Evolutionary conservation across 2,329 filamentous ascomycete species (phyloP).

Genomic region (Neodidymelliopsis sp.): DNA sequence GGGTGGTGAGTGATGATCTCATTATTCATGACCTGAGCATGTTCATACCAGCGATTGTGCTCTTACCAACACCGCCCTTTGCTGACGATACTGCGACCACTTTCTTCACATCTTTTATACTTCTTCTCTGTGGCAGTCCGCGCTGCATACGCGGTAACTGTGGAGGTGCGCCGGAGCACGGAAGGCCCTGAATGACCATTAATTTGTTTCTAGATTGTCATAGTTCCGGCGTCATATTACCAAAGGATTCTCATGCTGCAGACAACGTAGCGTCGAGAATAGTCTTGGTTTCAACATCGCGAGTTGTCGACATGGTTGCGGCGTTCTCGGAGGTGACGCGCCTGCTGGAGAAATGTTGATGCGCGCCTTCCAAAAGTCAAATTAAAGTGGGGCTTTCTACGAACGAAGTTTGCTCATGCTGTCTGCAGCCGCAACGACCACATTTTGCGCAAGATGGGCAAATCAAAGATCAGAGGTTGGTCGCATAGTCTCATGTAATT

Average conservation of each 20-base stretch:
- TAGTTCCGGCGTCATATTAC: no score
- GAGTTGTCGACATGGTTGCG: slow-evolving; percentile 35
- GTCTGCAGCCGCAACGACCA: slow-evolving; percentile 5
- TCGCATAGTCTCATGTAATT: not conserved
- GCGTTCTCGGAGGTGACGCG: slow-evolving; percentile 28
- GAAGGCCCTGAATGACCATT: slow-evolving; percentile 75
- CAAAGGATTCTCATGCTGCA: slow-evolving; percentile 86
- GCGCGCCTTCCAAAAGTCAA: slow-evolving; percentile 38
- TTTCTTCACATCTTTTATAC: slow-evolving; percentile 84
- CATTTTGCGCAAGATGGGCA: slow-evolving; percentile 31
- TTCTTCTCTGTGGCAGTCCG: slow-evolving; percentile 79
- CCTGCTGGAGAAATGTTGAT: slow-evolving; percentile 14
- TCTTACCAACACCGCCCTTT: slow-evolving; percentile 98
- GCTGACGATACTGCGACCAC: slow-evolving; percentile 97
- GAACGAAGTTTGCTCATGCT: slow-evolving; percentile 27
- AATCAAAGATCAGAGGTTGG: slow-evolving; percentile 43
- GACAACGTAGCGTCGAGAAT: slow-evolving; percentile 60
- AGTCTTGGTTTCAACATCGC: slow-evolving; percentile 53
- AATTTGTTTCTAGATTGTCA: accelerated
- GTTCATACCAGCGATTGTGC: slow-evolving; percentile 78
- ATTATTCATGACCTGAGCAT: no score
- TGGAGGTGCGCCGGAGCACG: slow-evolving; percentile 72
- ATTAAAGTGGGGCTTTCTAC: slow-evolving; percentile 42
- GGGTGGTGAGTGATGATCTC: not conserved
- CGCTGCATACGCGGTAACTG: slow-evolving; percentile 78